Evolutionary conservation across 164 flowering plant genomes (phyloP), one percentile per base, ranked within the genome.

Genomic region (Annona cherimola): DNA sequence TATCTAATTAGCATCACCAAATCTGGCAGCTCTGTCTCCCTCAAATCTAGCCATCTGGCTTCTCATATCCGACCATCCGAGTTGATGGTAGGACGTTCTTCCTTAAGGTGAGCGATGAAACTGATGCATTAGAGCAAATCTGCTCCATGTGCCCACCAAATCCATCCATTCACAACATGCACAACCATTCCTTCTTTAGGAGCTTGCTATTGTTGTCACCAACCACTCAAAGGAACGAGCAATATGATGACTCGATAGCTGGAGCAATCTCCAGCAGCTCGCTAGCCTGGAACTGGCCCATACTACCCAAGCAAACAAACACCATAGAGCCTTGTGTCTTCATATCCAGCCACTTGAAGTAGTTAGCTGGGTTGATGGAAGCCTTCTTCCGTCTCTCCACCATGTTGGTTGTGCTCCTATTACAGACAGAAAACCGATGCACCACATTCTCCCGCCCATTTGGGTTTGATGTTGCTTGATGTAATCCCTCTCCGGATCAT

Each of bases 211-310:
- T 19, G 0, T 16, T 14, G 4, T 7, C 39, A 39, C 66, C 44
- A 45, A 71, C 35, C 68, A 62, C 73, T 68, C 73, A 71, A 5
- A 71, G 5, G 66, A 70, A 70, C 16, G 59, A 4, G 65, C 45
- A 45, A n/a, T 75, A 74, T 2, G 88, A 85, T 42, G 78, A 82
- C 73, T 88, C 93, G 35, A 88, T 65, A 4, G 82, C 93, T 39
- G 76, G 54, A 0, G 84, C 90, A 3, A 85, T 78, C 75, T 89
- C 89, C 7, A 76, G 70, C 42, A 83, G 39, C 61, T 87, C 91
- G 0, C 77, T 4, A 5, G 75, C 11, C 0, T 68, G 1, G 0
- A 84, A 35, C 19, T 62, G 69, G 44, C 75, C 61, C 5, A 50
- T 4, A 43, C 75, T 74, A 3, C 82, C 77, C 6, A 79, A 76